Conservation (phyloP, 2,329 filamentous ascomycete species). For the Exophiala lecanii-corni region DNA sequence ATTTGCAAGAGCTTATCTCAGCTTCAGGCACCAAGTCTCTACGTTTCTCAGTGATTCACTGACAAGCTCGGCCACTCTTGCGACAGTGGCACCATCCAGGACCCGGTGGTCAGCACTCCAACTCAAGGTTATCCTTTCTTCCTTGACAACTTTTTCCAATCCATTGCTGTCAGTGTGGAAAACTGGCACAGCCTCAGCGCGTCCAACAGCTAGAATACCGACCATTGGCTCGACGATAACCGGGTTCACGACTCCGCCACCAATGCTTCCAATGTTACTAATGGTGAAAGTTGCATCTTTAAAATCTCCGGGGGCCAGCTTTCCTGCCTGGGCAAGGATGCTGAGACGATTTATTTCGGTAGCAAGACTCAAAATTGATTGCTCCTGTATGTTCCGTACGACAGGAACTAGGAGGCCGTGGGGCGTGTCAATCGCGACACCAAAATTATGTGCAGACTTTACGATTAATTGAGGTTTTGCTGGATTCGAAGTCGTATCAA, state of each 20-base stretch:
- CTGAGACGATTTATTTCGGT: constrained; percentile 70
- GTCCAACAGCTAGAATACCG: constrained; percentile 82
- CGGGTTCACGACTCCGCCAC: constrained; percentile 83
- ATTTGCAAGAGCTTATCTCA: no score
- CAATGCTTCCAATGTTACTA: constrained; percentile 93
- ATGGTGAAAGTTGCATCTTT: constrained; percentile 86
- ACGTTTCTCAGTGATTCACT: neutral
- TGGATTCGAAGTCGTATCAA: constrained; percentile 58
- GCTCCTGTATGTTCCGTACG: constrained; percentile 72
- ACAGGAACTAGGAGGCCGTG: constrained; percentile 85
- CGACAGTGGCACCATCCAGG: constrained; percentile 90
- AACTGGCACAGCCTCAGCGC: constrained; percentile 71
- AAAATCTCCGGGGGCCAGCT: constrained; percentile 71
- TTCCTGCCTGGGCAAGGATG: constrained; percentile 64
- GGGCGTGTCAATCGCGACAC: constrained; percentile 90
- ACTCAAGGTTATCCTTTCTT: constrained; percentile 82
- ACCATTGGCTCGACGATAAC: constrained; percentile 88
- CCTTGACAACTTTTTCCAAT: constrained; percentile 59
- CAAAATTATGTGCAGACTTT: constrained; percentile 85
- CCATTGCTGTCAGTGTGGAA: constrained; percentile 52
- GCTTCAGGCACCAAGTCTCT: neutral
- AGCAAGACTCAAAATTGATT: constrained; percentile 74
- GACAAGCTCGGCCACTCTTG: constrained; percentile 66
- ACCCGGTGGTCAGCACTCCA: constrained; percentile 95
- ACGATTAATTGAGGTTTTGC: constrained; percentile 70